These are phyloP conservation scores for Penicillium paxilli DNA, from an alignment of 495 filamentous ascomycete species.

Conservation along the genomic window DNA sequence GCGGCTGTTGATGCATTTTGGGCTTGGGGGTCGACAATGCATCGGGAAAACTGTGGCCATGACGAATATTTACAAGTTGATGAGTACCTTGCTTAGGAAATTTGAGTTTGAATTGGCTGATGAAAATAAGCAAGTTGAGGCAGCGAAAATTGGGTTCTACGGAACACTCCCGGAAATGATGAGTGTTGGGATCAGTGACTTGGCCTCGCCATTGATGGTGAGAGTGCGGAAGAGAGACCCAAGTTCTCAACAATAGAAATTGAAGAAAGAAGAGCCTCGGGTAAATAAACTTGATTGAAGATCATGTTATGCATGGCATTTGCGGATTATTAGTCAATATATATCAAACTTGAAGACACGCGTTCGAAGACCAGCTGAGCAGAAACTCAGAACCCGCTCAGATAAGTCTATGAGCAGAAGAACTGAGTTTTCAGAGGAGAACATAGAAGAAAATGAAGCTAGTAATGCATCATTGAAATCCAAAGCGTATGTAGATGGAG, in stretches of 20 bases:
- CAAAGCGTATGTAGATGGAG: not conserved
- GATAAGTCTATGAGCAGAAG: not conserved
- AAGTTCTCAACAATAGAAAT: too few relatives aligned
- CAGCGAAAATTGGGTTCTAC: not conserved
- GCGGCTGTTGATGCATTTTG: conserved; percentile 11
- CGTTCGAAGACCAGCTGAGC: not conserved
- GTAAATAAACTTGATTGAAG: not conserved
- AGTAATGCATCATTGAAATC: not conserved
- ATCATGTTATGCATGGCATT: conserved; percentile 5
- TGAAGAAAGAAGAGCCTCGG: not conserved
- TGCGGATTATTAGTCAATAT: conserved; percentile 8
- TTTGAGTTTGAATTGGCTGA: conserved; percentile 10
- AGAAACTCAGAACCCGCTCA: not conserved
- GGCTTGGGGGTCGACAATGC: conserved; percentile 11
- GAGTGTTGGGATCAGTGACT: conserved; percentile 16
- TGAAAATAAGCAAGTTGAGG: not conserved
- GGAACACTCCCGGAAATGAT: conserved; percentile 9
- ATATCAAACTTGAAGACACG: conserved; percentile 2
- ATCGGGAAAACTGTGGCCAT: conserved; percentile 15
- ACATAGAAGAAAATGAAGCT: not conserved
- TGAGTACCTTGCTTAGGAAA: conserved; percentile 11
- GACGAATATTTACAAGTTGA: conserved; percentile 15
- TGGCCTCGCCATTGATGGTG: conserved; percentile 10
- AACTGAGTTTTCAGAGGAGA: not conserved
- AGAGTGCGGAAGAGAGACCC: not conserved